These are phyloP conservation scores for Senecio squalidus DNA, from an alignment of 140 eudicot species.

Conservation along the genomic window DNA sequence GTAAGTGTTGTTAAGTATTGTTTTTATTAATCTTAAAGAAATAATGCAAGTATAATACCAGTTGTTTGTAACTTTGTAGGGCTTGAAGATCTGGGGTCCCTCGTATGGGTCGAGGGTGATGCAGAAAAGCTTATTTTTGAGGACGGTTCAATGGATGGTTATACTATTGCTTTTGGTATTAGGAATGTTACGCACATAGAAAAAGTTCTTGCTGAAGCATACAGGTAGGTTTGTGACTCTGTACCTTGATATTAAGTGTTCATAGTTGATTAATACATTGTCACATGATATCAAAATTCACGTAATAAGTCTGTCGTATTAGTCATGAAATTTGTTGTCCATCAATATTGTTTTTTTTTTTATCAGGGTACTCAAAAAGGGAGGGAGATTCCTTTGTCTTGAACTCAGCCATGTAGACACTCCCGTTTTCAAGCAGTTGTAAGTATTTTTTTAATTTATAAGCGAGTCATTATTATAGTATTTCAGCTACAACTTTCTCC, in stretches of 20 bases:
- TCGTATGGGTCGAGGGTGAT: constrained; percentile 91
- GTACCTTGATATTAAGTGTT: not conserved
- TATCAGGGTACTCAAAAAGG: constrained; percentile 77
- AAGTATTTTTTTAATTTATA: constrained; percentile 35
- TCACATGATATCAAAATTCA: constrained; percentile 1
- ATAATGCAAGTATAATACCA: not conserved
- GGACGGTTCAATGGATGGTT: constrained; percentile 85
- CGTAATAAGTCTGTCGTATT: no score
- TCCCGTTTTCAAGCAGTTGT: constrained; percentile 85
- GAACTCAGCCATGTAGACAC: constrained; percentile 90
- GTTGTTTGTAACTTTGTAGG: constrained; percentile 35
- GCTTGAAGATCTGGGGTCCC: constrained; percentile 56
- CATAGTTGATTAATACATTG: not conserved
- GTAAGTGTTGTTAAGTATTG: constrained; percentile 27
- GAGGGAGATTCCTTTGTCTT: constrained; percentile 96
- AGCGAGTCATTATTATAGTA: no score
- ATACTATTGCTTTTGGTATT: constrained; percentile 95
- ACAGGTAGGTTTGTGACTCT: constrained; percentile 62
- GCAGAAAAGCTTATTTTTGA: constrained; percentile 80
- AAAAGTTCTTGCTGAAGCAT: constrained; percentile 83
- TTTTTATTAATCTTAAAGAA: no score
- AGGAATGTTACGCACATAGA: constrained; percentile 94
- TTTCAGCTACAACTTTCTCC: no score
- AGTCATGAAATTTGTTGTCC: no score
- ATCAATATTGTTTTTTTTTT: no score